A percentile compares a stretch with the other conserved stretches of the same genome.
These are phyloP conservation scores for Silene vulgaris DNA, from an alignment of 179 eudicot species.

Conservation along the genomic window DNA sequence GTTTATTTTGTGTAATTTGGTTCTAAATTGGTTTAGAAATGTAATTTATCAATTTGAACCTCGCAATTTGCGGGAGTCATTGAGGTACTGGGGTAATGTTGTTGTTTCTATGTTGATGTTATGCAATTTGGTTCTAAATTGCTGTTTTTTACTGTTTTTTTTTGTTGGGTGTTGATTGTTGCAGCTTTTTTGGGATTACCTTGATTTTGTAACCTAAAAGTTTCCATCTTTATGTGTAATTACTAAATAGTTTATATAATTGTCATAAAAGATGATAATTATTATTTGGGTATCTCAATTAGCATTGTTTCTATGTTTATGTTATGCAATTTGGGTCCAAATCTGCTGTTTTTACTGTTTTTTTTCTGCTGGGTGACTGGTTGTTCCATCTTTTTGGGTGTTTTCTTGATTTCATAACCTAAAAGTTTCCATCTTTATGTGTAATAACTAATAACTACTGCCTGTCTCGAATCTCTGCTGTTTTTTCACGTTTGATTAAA, in stretches of 20 bases:
- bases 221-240: slow-evolving; percentile 15
- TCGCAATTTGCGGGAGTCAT: too few species aligned
- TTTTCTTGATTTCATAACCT: slow-evolving; percentile 20
- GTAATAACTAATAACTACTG: not conserved
- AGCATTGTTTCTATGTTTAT: not conserved
- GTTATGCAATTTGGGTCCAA: slow-evolving; percentile 4
- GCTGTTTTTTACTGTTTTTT: not conserved
- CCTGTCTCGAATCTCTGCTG: too few species aligned
- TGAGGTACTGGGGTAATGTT: too few species aligned
- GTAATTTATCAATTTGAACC: too few species aligned
- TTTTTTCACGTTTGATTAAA: too few species aligned
- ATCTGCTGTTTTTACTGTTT: slow-evolving; percentile 22
- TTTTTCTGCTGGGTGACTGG: not conserved
- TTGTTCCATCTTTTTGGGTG: not conserved
- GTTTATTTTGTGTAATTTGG: not conserved
- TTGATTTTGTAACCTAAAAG: slow-evolving; percentile 27
- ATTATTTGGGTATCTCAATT: slow-evolving; percentile 22
- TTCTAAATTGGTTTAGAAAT: not conserved
- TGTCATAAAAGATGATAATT: too few species aligned
- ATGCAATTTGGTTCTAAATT: too few species aligned
- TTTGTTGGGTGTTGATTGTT: too few species aligned
- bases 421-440: slow-evolving; percentile 24
- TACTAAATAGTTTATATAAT: not conserved
- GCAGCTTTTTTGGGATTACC: not conserved
- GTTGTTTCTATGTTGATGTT: too few species aligned